Evolutionary conservation across 2,329 filamentous ascomycete genomes (phyloP), one percentile per base, ranked within the genome.

Genomic region (Aspergillus terreus): DNA sequence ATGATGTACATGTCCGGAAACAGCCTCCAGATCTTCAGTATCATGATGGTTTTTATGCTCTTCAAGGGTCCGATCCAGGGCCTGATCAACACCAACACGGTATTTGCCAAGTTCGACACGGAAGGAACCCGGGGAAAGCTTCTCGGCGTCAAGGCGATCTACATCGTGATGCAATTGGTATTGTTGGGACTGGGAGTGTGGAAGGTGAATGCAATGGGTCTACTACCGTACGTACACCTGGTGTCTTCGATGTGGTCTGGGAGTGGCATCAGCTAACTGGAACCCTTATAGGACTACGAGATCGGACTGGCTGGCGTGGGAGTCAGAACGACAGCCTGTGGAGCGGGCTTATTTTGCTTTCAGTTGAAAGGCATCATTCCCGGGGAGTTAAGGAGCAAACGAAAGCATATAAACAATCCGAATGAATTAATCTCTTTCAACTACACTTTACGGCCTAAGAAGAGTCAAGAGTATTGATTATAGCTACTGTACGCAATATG

Each of bases 1-100:
- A 96, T 96, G 86, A 97, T 97, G 91, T 99, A 99, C 81, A 99
- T 99, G 94, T 95, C 92, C 30, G 94, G 94, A 65, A 99, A 97
- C 76, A 91, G 90, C 55, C 83, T 99, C 44, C 94, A 99, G 71
- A 97, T 99, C 60, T 99, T 99, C 78, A 95, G 88, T 74, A 97
- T 99, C 74, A 97, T 97, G 90, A 99, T 97, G 92, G 92, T 97
- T 15, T 92, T 92, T 65, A 97, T 96, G 88, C 86, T 95, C 43
- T 99, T 99, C 81, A 97, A 97, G 79, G 95, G 89, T 60, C 94
- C 94, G 9, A 81, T 99, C 54, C 83, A 90, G 72, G 94, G 92
- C 32, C 76, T 97, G 43, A 74, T 95, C 54, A 83, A 78, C 60
- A 92, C 92, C 44, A 91, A 94, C 67, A 82, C 86, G 66, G 89